Percentiles rank a stretch among this genome's conserved stretches.
Conservation (phyloP, 176 grass and related monocot species). For the Melocanna baccifera region DNA sequence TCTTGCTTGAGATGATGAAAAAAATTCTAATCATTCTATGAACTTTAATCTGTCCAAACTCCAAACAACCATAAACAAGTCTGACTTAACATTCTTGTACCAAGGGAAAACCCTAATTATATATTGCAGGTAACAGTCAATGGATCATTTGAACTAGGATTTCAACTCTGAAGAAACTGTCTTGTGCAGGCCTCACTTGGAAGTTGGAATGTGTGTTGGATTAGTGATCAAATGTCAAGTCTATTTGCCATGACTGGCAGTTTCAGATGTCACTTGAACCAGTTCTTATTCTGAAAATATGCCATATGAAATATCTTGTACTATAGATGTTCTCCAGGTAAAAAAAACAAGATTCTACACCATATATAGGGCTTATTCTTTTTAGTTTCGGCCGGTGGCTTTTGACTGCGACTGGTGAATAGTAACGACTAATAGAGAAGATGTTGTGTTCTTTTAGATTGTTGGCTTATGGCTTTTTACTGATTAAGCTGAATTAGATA, state of each 20-base stretch:
- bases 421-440: no score
- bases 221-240: neutral
- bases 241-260: conserved; percentile 8
- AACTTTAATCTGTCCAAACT: neutral
- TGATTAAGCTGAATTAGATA: no score
- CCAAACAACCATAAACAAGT: neutral
- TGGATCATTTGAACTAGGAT: neutral
- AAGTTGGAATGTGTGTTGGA: neutral
- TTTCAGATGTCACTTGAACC: neutral
- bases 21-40: neutral
- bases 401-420: no score
- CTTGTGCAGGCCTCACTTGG: neutral
- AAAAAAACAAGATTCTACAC: neutral
- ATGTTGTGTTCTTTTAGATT: no score
- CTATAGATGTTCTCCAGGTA: neutral
- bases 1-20: conserved; percentile 14
- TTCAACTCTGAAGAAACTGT: neutral
- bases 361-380: neutral
- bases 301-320: neutral
- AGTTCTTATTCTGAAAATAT: conserved; percentile 8
- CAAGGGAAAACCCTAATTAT: neutral
- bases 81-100: conserved; percentile 12
- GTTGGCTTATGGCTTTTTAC: no score
- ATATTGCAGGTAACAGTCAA: conserved; percentile 8
- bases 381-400: no score